Percentiles rank a stretch among this genome's conserved stretches.
Evolutionary conservation across 2,329 filamentous ascomycete species (phyloP).

Genomic region (Phaeosphaeriaceae sp.): DNA sequence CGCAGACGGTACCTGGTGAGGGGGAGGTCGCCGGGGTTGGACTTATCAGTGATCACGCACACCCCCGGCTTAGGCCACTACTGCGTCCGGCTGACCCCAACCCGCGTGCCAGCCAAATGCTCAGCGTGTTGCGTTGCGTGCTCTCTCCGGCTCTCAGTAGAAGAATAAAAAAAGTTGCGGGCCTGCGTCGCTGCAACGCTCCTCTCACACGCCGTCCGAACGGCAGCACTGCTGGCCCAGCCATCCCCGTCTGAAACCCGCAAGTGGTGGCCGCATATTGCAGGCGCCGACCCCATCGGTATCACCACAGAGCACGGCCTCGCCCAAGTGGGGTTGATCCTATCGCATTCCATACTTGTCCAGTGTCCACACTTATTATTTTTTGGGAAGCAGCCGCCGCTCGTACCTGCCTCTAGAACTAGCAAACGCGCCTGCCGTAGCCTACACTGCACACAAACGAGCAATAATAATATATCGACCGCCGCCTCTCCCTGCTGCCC

Average conservation of each 20-base stretch:
- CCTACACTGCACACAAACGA: slow-evolving; percentile 12
- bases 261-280: slow-evolving; percentile 17
- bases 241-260: slow-evolving; percentile 14
- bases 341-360: slow-evolving; percentile 36
- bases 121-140: background rate
- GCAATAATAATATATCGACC: slow-evolving; percentile 10
- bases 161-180: slow-evolving; percentile 24
- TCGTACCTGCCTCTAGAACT: slow-evolving; percentile 8
- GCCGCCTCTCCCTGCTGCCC: too few species aligned
- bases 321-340: slow-evolving; percentile 22
- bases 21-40: slow-evolving; percentile 15
- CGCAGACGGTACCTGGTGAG: slow-evolving; percentile 21
- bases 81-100: slow-evolving; percentile 27
- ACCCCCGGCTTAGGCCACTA: slow-evolving; percentile 14
- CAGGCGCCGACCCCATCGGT: slow-evolving; percentile 17
- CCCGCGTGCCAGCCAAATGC: slow-evolving; percentile 27
- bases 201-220: slow-evolving; percentile 9
- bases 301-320: slow-evolving; percentile 27
- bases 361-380: slow-evolving; percentile 26
- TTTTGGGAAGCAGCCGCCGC: slow-evolving; percentile 17
- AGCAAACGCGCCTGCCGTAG: slow-evolving; percentile 8
- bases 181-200: slow-evolving; percentile 17
- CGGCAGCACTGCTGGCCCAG: slow-evolving; percentile 3
- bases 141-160: background rate
- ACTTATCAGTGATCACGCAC: slow-evolving; percentile 29